Percentiles rank a stretch among this genome's conserved stretches.
Conservation (phyloP, 345 rosid genomes). For the Schrenkiella parvula region DNA sequence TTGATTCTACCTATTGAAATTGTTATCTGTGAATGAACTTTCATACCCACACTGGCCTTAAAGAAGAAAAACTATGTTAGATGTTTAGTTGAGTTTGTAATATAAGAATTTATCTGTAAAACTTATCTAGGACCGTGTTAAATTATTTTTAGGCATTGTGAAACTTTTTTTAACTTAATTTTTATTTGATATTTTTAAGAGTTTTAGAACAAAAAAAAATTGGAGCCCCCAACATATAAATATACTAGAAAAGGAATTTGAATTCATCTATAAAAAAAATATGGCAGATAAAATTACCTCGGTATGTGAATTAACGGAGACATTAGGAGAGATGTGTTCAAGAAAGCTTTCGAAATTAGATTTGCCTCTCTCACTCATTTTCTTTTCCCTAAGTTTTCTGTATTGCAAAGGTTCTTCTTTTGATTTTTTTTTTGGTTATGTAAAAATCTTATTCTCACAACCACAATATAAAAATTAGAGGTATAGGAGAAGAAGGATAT, state of each 20-base stretch:
- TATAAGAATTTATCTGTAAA: background rate
- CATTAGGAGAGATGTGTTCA: background rate
- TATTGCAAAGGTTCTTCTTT: background rate
- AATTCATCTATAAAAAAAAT: background rate
- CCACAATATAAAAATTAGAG: no score
- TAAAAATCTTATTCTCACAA: background rate
- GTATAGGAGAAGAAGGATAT: background rate
- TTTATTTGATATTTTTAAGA: background rate
- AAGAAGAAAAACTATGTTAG: no score
- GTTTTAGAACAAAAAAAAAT: no score
- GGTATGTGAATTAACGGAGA: background rate
- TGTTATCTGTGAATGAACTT: background rate
- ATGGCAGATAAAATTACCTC: background rate
- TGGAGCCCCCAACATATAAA: background rate
- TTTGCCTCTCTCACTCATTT: background rate
- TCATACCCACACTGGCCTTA: background rate
- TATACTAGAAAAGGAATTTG: background rate
- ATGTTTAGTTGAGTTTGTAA: background rate
- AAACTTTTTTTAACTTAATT: no score
- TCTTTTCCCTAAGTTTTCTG: background rate
- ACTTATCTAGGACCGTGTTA: background rate
- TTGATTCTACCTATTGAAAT: background rate
- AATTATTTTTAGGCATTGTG: no score
- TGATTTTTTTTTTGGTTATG: background rate
- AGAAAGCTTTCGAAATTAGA: slow-evolving; percentile 8